Conservation (phyloP, 495 filamentous ascomycete species). For the Aspergillus nidulans region DNA sequence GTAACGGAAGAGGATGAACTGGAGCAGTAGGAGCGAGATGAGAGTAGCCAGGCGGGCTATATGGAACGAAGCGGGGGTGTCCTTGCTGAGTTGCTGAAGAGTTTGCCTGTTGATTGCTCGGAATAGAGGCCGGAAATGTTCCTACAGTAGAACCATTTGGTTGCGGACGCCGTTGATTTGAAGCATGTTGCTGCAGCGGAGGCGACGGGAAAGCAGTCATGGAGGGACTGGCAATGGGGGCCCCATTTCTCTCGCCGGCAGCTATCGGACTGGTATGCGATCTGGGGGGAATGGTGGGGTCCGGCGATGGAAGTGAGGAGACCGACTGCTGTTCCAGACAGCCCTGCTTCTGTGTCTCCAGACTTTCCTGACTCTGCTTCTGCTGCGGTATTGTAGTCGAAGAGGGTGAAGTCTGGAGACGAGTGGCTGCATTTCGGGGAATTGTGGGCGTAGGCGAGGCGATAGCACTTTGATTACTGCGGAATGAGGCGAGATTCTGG, state of each 20-base stretch:
- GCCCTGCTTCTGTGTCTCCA: background rate
- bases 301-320: constrained; percentile 21
- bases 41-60: background rate
- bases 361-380: background rate
- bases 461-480: background rate
- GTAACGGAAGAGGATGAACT: background rate
- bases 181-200: constrained; percentile 2
- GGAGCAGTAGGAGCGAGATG: background rate
- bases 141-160: background rate
- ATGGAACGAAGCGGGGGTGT: background rate
- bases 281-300: constrained; percentile 16
- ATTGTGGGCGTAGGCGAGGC: background rate
- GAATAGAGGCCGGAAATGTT: background rate
- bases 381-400: background rate
- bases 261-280: constrained; percentile 14
- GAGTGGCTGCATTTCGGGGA: constrained; percentile 5
- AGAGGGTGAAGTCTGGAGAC: constrained; percentile 1
- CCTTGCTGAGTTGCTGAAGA: background rate
- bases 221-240: constrained; percentile 6
- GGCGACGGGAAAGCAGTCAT: constrained; percentile 5
- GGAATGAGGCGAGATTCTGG: background rate
- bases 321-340: background rate
- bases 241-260: constrained; percentile 10
- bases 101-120: background rate
- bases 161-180: background rate